These are phyloP conservation scores for Coemansia erecta DNA, from an alignment of 192 early-diverging fungal species.

Conservation along the genomic window DNA sequence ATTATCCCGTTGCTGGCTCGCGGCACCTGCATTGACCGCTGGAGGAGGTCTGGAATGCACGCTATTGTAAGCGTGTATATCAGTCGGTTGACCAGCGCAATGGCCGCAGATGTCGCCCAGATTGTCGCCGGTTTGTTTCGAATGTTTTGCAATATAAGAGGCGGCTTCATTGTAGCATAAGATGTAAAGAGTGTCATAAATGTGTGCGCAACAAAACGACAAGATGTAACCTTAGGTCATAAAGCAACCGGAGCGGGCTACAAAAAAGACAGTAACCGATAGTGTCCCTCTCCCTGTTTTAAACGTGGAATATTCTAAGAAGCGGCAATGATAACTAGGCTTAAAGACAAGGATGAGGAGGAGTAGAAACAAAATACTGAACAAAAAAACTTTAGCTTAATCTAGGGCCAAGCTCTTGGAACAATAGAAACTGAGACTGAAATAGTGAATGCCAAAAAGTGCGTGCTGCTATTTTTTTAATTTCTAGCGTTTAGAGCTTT, in stretches of 20 bases:
- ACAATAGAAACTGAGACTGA: not conserved
- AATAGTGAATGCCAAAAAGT: not conserved
- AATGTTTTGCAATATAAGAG: conserved; percentile 16
- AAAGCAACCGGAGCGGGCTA: not conserved
- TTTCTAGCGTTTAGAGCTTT: no score
- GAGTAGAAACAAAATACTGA: not conserved
- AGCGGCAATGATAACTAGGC: no score
- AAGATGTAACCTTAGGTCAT: not conserved
- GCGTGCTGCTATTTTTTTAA: no score
- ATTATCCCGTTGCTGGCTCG: conserved; percentile 44
- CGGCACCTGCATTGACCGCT: conserved; percentile 29
- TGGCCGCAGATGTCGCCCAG: conserved; percentile 35
- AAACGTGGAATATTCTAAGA: not conserved
- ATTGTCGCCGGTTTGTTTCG: conserved; percentile 44
- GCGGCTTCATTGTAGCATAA: conserved; percentile 11
- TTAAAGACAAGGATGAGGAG: no score
- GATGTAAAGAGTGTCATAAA: not conserved
- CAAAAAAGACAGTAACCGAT: not conserved
- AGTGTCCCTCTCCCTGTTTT: not conserved
- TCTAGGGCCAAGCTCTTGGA: not conserved
- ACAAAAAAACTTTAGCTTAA: no score
- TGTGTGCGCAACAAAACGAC: not conserved
- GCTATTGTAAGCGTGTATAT: conserved; percentile 49
- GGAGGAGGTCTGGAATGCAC: conserved; percentile 44
- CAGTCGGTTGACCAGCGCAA: conserved; percentile 44